phyloP scores from a whole-genome alignment of 805 yeast genomes.

The Lipomyces spencermartinsiae region DNA sequence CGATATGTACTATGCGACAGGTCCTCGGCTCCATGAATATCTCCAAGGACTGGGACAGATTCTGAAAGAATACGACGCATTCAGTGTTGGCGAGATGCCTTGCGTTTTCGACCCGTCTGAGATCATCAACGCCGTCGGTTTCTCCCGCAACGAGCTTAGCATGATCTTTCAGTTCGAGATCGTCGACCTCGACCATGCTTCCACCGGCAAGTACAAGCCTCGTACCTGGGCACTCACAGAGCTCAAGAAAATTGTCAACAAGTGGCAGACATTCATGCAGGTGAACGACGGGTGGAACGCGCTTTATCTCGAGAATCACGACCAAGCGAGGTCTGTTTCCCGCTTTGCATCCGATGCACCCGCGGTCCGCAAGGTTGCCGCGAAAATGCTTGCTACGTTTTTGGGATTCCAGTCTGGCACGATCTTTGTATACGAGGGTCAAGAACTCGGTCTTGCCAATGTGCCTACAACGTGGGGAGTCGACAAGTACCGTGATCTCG shows the following conservation, averaged over 20 bases:
- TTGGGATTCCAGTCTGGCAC: slow-evolving; percentile 60
- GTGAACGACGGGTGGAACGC: slow-evolving; percentile 65
- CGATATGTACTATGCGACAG: slow-evolving; percentile 50
- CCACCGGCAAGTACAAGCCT: slow-evolving; percentile 25
- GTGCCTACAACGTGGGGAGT: slow-evolving; percentile 52
- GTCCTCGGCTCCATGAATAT: slow-evolving; percentile 65
- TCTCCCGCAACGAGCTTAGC: slow-evolving; percentile 40
- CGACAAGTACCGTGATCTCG: slow-evolving; percentile 59
- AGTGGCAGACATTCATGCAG: slow-evolving; percentile 48
- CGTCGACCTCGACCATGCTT: slow-evolving; percentile 32
- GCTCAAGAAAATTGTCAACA: slow-evolving; percentile 28
- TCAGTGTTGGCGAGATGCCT: slow-evolving; percentile 69
- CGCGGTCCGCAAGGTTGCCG: slow-evolving; percentile 49
- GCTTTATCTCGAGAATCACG: slow-evolving; percentile 63
- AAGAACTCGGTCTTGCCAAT: slow-evolving; percentile 51
- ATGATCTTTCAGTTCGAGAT: slow-evolving; percentile 43
- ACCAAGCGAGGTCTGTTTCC: slow-evolving; percentile 60
- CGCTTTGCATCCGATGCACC: slow-evolving; percentile 57
- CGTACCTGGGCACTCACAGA: slow-evolving; percentile 23
- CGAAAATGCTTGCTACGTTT: slow-evolving; percentile 57
- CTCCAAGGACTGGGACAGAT: slow-evolving; percentile 59
- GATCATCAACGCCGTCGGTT: slow-evolving; percentile 39
- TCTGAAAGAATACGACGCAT: slow-evolving; percentile 55
- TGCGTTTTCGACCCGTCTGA: slow-evolving; percentile 45
- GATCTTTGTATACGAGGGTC: slow-evolving; percentile 64